Evolutionary conservation across 257 asterid species (phyloP), one percentile per base, ranked within the genome.

Genomic region (Capsicum chinense): DNA sequence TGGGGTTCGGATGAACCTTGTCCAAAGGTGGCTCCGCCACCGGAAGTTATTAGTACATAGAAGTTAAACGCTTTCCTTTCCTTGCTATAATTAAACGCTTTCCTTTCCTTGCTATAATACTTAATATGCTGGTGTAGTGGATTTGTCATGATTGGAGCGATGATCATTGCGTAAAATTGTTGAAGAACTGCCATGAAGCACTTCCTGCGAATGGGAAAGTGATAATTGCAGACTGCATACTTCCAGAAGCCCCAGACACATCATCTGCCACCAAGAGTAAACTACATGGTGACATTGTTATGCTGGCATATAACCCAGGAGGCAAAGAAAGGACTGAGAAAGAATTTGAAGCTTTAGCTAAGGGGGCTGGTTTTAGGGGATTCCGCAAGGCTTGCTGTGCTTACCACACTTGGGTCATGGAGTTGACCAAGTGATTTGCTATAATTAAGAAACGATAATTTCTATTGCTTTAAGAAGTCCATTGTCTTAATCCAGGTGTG

Each of bases 241-340:
- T 96, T 10, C 97, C 98, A 2, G 98, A 96, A 85, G 90, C 82
- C 6, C 98, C 98, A 14, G 95, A 92, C 74, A 86, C 62, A 4
- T 91, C 92, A 17, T 87, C 84, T 26, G 64, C 91, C 14, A 95
- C 97, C 0, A 83, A 88, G 85, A 92, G 90, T 70, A 92, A 88
- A 16, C 91, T 92, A 52, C 98, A 94, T 59, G 84, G 92, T 7
- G 98, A 96, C 78, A 94, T 93, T 4, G 89, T 93, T 4, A 94
- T 96, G 99, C 80, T 94, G 83, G 99, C 98, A 58, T 97, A 93
- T 81, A 93, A 92, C 76, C 98, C 98, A 1, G 98, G 99, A 47
- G 99, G 99, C 9, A 96, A 93, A 83, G 99, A 96, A 87, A 92
- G 99, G 93, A 94, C 99, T 26, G 33, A 26, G 33, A 26, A 26